Conservation (phyloP, 2,329 filamentous ascomycete genomes). For the Talaromyces sp. region DNA sequence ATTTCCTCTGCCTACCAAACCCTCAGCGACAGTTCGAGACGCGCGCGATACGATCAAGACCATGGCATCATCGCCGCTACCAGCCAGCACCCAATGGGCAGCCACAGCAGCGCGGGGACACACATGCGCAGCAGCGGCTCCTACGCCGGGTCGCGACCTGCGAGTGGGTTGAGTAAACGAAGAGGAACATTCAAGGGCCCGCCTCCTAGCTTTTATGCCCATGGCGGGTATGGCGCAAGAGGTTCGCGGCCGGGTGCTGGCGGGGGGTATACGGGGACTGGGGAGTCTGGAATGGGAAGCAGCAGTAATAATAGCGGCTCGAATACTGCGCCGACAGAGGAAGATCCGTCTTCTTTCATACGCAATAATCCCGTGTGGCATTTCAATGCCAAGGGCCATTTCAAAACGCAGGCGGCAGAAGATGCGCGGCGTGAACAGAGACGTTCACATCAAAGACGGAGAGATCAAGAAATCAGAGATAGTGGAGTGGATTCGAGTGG, state of each 20-base stretch:
- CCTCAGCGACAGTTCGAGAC: constrained; percentile 67
- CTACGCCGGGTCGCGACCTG: constrained; percentile 58
- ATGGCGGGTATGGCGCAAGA: constrained; percentile 68
- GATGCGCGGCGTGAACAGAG: constrained; percentile 38
- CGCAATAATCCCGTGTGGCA: constrained; percentile 57
- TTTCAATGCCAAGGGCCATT: constrained; percentile 70
- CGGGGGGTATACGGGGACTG: constrained; percentile 1
- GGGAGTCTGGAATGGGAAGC: background rate
- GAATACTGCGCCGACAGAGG: constrained; percentile 4
- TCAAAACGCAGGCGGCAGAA: constrained; percentile 63
- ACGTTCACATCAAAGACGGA: constrained; percentile 24
- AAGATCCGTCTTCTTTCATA: constrained; percentile 34
- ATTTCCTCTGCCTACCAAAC: constrained; percentile 79
- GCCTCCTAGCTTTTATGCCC: constrained; percentile 80
- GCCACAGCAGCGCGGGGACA: constrained; percentile 47
- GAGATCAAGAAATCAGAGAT: constrained; percentile 28
- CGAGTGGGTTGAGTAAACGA: constrained; percentile 73
- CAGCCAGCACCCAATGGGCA: constrained; percentile 41
- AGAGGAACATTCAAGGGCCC: constrained; percentile 74
- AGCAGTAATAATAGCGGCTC: background rate
- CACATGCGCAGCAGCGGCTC: constrained; percentile 18
- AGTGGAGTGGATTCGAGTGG: constrained; percentile 18
- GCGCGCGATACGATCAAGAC: constrained; percentile 70
- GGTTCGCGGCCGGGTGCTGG: constrained; percentile 2
- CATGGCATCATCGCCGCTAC: constrained; percentile 31